Evolutionary conservation across 805 yeast species (phyloP), one percentile per base, ranked within the genome.

Genomic region (Saturnispora ahearnii): DNA sequence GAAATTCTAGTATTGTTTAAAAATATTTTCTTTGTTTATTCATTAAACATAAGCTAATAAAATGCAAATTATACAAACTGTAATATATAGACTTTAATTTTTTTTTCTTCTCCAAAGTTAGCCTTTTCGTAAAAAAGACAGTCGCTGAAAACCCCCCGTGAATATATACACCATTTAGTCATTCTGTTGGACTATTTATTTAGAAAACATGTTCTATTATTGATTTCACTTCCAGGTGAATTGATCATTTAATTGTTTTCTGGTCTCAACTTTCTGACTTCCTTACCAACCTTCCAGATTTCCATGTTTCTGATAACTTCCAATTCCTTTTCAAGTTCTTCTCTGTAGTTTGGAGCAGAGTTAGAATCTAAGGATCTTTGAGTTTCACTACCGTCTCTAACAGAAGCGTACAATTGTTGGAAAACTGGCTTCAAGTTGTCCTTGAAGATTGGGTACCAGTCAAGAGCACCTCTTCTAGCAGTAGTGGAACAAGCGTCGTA

Each of bases 401-500:
- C 96, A 55, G 95, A 82, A 71, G 84, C 88, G 81, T 93, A 93
- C 67, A 93, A 81, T 69, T 93, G 95, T 74, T 86, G 81, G 82
- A 93, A 93, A 54, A 93, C 97, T 67, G 99, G 98, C 81, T 93
- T 93, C 76, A 93, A 81, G 68, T 97, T 96, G 63, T 87, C 91
- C 82, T 90, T 90, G 89, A 93, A 93, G 74, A 85, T 78, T 74
- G 98, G 98, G 81, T 93, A 91, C 99, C 99, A 93, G 80, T 93
- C 99, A 66, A 93, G 82, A 70, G 99, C 99, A 82, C 99, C 99
- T 79, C 99, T 88, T 82, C 98, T 89, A 67, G 99, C 99, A 62
- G 99, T 93, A 69, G 99, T 93, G 62, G 99, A 93, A 78, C 99
- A 93, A 66, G 99, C 99, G 71, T 93, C 98, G 83, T 93, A 93